A percentile compares a stretch with the other conserved stretches of the same genome.
These are phyloP conservation scores for Lachnellula cervina DNA, from an alignment of 2,329 filamentous ascomycete species.

Conservation along the genomic window DNA sequence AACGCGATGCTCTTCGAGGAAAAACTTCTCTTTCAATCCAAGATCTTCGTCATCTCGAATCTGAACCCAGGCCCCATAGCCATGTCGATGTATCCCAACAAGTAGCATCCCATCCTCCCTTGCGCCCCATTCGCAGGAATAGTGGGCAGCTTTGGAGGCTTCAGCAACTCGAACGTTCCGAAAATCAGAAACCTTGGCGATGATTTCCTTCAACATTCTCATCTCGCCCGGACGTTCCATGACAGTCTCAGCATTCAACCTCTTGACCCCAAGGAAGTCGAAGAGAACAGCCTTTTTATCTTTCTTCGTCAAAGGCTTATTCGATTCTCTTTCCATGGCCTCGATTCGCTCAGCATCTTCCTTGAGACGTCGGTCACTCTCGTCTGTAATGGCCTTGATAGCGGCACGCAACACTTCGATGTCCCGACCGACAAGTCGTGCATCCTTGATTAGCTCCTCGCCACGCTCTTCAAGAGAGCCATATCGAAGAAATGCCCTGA, in stretches of 20 bases:
- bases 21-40: constrained; percentile 84
- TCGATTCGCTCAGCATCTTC: constrained; percentile 64
- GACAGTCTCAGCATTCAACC: constrained; percentile 92
- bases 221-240: constrained; percentile 88
- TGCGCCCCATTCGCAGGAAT: constrained; percentile 86
- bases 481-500: constrained; percentile 85
- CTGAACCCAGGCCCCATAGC: constrained; percentile 91
- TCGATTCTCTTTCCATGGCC: constrained; percentile 62
- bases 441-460: constrained; percentile 82
- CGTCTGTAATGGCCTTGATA: constrained; percentile 61
- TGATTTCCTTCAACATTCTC: constrained; percentile 72
- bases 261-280: constrained; percentile 88
- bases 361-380: constrained; percentile 67
- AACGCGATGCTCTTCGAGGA: constrained; percentile 95
- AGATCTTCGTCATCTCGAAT: constrained; percentile 90
- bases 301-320: constrained; percentile 87
- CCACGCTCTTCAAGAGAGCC: constrained; percentile 84
- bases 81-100: constrained; percentile 86
- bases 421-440: constrained; percentile 78
- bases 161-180: constrained; percentile 81
- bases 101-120: constrained; percentile 97
- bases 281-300: constrained; percentile 96
- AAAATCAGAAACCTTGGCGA: constrained; percentile 63
- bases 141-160: constrained; percentile 86
- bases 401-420: constrained; percentile 71